Base-by-base conservation (phyloP, 768 basidiomycete genomes). In the Dentipellis sp. region DNA sequence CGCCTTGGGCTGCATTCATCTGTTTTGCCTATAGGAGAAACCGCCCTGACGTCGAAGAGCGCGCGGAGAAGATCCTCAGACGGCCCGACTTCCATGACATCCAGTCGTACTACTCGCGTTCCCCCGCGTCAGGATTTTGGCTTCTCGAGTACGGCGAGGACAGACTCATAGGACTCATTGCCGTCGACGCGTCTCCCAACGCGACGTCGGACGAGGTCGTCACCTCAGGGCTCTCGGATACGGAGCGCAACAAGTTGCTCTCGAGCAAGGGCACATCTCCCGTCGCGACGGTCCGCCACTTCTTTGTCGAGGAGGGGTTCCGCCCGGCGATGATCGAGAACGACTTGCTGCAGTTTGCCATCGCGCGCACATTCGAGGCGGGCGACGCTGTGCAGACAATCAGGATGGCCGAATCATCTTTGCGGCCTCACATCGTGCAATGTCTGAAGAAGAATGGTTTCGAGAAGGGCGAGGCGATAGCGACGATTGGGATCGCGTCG, bases 201-300 rank as follows among this genome's bases (percentile, higher is more conserved):
- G 70, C 73, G 11, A 59, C 65, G 22, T 66, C 68, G 17, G 68
- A 69, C 48, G 65, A 70, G 29, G 55, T 56, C n/a, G 46, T 67
- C 17, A 48, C 55, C 56, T 60, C 64, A 40, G 56, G 65, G 40
- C 55, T 64, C 23, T 46, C 55, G 22, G 29, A 49, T 19, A 57
- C 64, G 42, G 54, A 56, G n/a, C 54, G 56, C 54, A 61, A 56
- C 35, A 42, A 59, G 22, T 46, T 49, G 58, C 29, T 64, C 21
- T 12, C 59, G 17, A 63, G 67, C 53, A 68, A 63, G 21, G 70
- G 74, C 38, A 70, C 75, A 35, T 72, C 81, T n/a, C 64, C 68
- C 42, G 73, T 74, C n/a, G 89, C 83, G 10, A 70, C 74, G 16
- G 82, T 91, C 61, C 83, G 87, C 34, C 89, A 91, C 66, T 84